phyloP scores from a whole-genome alignment of 345 rosid species.

The Gossypium raimondii region DNA sequence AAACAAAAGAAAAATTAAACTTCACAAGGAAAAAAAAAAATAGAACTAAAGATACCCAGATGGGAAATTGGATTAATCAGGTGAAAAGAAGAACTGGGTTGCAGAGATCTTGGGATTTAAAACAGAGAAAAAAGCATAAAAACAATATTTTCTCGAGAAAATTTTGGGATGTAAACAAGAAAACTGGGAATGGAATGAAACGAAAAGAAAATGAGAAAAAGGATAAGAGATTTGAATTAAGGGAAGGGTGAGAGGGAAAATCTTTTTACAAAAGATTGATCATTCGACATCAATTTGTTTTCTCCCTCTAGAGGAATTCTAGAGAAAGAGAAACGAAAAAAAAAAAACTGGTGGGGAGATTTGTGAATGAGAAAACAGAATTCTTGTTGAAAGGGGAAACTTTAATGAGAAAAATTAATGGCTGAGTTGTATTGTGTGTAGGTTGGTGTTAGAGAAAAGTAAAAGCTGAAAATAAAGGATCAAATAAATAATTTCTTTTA shows the following conservation, averaged over 20 bases:
- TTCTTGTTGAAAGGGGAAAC: background rate
- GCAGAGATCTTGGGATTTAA: slow-evolving; percentile 10
- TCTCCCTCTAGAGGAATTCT: background rate
- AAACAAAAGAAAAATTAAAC: background rate
- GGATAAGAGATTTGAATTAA: background rate
- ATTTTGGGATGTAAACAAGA: background rate
- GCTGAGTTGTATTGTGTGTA: background rate
- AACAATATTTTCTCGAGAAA: background rate
- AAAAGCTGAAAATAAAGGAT: background rate
- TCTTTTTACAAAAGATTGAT: no score
- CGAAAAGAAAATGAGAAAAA: background rate
- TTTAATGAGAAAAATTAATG: background rate
- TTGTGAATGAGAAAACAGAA: background rate
- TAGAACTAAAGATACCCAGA: slow-evolving; percentile 16
- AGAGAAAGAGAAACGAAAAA: slow-evolving; percentile 1
- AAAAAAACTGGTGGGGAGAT: background rate
- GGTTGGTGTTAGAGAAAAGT: background rate
- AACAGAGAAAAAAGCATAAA: background rate
- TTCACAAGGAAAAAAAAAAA: background rate
- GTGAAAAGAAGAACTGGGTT: slow-evolving; percentile 2
- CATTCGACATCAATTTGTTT: no score
- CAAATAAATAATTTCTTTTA: background rate
- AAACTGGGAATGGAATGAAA: background rate
- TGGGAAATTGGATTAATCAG: slow-evolving; percentile 9
- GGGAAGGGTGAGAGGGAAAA: background rate